Conservation (phyloP, 306 rosid species). For the Corylus heterophylla region DNA sequence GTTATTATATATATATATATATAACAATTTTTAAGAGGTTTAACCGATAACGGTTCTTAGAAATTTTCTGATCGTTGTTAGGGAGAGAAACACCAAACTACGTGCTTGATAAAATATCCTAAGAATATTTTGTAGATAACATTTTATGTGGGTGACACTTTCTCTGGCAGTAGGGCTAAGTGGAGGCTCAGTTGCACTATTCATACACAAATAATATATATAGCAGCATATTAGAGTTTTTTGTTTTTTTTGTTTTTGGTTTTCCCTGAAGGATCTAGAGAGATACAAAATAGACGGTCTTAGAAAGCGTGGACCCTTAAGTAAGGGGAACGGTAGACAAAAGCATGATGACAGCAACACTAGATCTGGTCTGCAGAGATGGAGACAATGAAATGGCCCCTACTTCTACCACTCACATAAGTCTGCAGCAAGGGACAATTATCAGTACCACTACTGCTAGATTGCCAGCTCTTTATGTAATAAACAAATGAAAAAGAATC, state of each 20-base stretch:
- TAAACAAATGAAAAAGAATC: not conserved
- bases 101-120: too few species aligned
- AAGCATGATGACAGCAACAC: constrained; percentile 40
- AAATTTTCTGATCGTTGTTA: too few species aligned
- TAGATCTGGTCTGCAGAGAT: constrained; percentile 40
- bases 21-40: too few species aligned
- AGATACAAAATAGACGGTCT: too few species aligned
- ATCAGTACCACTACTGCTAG: constrained; percentile 23
- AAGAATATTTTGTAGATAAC: too few species aligned
- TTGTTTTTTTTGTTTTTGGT: too few species aligned
- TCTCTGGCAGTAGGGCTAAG: not conserved
- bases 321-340: constrained; percentile 26
- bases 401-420: constrained; percentile 27
- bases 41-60: too few species aligned
- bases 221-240: too few species aligned
- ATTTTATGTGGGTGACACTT: too few species aligned
- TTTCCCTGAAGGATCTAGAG: too few species aligned
- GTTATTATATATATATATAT: too few species aligned
- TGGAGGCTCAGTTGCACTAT: not conserved
- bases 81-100: too few species aligned
- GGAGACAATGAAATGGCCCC: constrained; percentile 37
- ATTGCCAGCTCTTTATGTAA: constrained; percentile 5
- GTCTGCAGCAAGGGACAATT: constrained; percentile 26
- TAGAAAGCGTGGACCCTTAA: not conserved
- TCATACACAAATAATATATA: not conserved